Conservation (phyloP, 306 rosid species). For the Fragaria iinumae region DNA sequence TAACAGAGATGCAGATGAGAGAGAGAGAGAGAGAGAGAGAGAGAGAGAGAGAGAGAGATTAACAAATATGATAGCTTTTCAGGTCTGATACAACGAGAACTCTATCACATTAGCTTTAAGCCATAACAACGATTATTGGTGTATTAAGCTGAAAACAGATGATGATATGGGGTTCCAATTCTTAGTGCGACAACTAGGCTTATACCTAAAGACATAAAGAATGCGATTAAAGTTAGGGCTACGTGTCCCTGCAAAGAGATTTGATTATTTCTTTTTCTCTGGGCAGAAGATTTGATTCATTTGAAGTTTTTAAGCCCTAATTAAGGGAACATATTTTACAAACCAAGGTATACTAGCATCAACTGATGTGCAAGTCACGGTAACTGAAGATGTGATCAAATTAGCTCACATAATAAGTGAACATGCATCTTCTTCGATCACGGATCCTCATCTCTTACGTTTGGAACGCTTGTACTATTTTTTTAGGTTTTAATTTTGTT, state of each 20-base stretch:
- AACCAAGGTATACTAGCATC: too few relatives aligned
- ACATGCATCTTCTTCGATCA: too few relatives aligned
- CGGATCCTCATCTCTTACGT: too few relatives aligned
- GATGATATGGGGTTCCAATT: constrained; percentile 7
- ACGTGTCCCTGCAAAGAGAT: neutral
- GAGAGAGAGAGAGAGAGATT: neutral
- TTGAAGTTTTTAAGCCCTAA: neutral
- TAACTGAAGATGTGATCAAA: too few relatives aligned
- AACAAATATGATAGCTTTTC: neutral
- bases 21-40: neutral
- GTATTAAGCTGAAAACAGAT: constrained; percentile 4
- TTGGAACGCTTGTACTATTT: too few relatives aligned
- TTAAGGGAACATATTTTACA: too few relatives aligned
- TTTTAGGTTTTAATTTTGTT: too few relatives aligned
- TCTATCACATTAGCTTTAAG: neutral
- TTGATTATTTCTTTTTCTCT: neutral
- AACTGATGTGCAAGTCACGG: too few relatives aligned
- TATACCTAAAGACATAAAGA: neutral
- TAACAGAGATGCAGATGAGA: neutral
- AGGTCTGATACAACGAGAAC: neutral
- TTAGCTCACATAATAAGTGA: too few relatives aligned
- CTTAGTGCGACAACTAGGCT: constrained; percentile 1
- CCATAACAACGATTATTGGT: neutral
- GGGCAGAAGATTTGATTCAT: neutral
- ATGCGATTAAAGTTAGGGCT: neutral